These are phyloP conservation scores for Uromyces viciae-fabae DNA, from an alignment of 1,284 basidiomycete genomes.

Conservation along the genomic window DNA sequence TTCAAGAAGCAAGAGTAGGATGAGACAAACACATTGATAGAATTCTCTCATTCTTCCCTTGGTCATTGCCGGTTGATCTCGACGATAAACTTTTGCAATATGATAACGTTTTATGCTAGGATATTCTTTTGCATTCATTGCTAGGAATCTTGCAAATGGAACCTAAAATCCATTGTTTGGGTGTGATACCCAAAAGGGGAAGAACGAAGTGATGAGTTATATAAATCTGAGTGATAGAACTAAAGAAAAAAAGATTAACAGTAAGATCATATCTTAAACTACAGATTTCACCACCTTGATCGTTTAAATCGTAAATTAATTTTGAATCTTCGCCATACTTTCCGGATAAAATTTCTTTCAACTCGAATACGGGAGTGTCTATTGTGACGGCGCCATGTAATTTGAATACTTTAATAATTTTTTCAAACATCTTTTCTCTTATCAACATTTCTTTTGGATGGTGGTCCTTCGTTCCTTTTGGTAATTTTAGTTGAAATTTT, in stretches of 20 bases:
- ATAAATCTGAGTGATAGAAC: not conserved
- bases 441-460: slow-evolving; percentile 90
- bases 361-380: slow-evolving; percentile 55
- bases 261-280: slow-evolving; percentile 94
- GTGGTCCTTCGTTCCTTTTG: slow-evolving; percentile 89
- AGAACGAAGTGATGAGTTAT: not conserved
- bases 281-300: slow-evolving; percentile 97
- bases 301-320: slow-evolving; percentile 94
- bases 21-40: slow-evolving; percentile 78
- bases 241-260: slow-evolving; percentile 56
- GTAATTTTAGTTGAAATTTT: slow-evolving; percentile 40
- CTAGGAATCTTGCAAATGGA: slow-evolving; percentile 89
- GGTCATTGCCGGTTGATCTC: slow-evolving; percentile 95
- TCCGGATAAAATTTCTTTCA: slow-evolving; percentile 53
- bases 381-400: slow-evolving; percentile 78
- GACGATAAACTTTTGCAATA: slow-evolving; percentile 93
- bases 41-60: slow-evolving; percentile 99
- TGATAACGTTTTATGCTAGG: slow-evolving; percentile 81
- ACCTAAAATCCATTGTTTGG: slow-evolving; percentile 57
- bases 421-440: slow-evolving; percentile 81
- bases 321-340: slow-evolving; percentile 76
- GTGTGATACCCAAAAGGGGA: not conserved
- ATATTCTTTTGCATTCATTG: slow-evolving; percentile 79
- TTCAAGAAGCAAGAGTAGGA: not conserved
- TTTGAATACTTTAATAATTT: slow-evolving; percentile 82